Percentiles rank a stretch among this genome's conserved stretches.
Evolutionary conservation across 1,284 basidiomycete species (phyloP).

Genomic region (Rhodotorula sp.): DNA sequence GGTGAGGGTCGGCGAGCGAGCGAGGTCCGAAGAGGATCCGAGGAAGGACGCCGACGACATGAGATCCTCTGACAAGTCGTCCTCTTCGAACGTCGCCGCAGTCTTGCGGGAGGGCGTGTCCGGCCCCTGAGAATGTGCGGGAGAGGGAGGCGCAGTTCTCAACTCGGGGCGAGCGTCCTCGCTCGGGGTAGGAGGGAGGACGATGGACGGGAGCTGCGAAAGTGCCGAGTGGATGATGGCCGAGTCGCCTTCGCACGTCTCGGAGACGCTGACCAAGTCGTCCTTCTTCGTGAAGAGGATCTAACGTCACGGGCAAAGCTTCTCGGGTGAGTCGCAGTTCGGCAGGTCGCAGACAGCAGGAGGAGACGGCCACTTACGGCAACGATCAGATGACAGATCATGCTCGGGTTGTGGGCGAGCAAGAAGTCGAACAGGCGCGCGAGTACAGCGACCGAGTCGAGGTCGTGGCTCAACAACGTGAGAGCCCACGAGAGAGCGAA

Average conservation of each 20-base stretch:
- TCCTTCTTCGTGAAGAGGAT: constrained; percentile 42
- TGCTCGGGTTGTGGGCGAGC: constrained; percentile 45
- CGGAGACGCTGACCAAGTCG: constrained; percentile 26
- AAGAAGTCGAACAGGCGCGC: constrained; percentile 46
- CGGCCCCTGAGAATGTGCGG: background rate
- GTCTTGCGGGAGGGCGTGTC: background rate
- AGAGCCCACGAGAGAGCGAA: constrained; percentile 48
- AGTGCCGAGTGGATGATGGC: constrained; percentile 43
- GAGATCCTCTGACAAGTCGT: constrained; percentile 22
- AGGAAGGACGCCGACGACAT: constrained; percentile 29
- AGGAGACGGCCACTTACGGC: constrained; percentile 33
- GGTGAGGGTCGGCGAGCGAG: constrained; percentile 24
- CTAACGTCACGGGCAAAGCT: constrained; percentile 7
- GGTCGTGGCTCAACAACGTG: constrained; percentile 47
- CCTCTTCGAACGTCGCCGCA: background rate
- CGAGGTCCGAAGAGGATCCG: constrained; percentile 21
- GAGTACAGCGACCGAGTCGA: constrained; percentile 39
- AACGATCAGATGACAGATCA: constrained; percentile 46
- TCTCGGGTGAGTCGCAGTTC: background rate
- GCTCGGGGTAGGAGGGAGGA: constrained; percentile 2
- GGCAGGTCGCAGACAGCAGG: too few relatives aligned
- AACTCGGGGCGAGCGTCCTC: too few relatives aligned
- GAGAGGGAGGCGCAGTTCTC: background rate
- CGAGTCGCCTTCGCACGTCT: constrained; percentile 34
- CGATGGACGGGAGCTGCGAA: constrained; percentile 39